These are phyloP conservation scores for Cryptosporidium sp. DNA, from an alignment of 169 alveolate genomes.

Conservation along the genomic window DNA sequence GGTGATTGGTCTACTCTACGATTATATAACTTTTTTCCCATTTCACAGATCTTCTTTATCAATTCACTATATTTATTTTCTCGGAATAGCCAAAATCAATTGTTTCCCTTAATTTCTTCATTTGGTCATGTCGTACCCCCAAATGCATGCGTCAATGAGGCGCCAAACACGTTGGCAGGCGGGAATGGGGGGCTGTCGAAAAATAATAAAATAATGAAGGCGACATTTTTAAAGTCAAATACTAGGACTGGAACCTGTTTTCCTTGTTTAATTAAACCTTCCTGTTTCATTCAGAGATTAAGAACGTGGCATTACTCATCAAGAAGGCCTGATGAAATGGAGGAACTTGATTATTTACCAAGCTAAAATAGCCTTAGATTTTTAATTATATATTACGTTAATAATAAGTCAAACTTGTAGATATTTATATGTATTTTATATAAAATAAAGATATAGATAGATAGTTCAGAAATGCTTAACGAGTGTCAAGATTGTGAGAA, in stretches of 20 bases:
- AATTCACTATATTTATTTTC: not conserved
- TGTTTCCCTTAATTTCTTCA: not conserved
- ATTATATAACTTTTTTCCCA: not conserved
- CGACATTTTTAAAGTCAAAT: not conserved
- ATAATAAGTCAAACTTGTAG: not conserved
- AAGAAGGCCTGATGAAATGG: not conserved
- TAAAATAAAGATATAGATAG: not conserved
- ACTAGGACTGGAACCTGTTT: not conserved
- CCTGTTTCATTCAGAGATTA: not conserved
- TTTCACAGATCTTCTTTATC: not conserved
- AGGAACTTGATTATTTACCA: not conserved
- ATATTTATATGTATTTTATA: not conserved
- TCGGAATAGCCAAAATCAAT: not conserved
- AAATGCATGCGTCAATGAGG: not conserved
- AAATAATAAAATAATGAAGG: not conserved
- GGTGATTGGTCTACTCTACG: not conserved
- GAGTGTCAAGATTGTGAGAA: slow-evolving; percentile 5
- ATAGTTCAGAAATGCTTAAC: not conserved
- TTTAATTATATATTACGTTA: not conserved
- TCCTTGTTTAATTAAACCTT: not conserved
- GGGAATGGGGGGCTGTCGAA: not conserved
- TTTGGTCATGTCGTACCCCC: not conserved
- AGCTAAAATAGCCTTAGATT: not conserved
- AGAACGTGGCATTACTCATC: not conserved
- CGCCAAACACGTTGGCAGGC: not conserved